Evolutionary conservation across 768 basidiomycete species (phyloP).

Genomic region (Lyophyllum semitale): DNA sequence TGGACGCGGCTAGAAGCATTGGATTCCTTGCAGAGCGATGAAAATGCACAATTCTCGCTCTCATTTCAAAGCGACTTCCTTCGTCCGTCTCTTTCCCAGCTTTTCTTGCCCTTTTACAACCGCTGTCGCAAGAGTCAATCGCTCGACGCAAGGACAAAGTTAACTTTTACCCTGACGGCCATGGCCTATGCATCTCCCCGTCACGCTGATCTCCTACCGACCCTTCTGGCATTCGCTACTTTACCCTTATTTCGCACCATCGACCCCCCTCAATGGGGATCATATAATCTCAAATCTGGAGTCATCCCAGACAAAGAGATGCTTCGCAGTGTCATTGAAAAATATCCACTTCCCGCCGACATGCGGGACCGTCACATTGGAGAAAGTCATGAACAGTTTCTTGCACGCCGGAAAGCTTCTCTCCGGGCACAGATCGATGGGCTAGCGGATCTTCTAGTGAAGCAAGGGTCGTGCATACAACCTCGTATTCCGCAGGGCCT

Average conservation of each 20-base stretch:
- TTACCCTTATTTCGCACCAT: constrained; percentile 10
- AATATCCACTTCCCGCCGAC: background rate
- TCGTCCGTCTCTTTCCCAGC: constrained; percentile 9
- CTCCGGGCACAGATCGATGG: background rate
- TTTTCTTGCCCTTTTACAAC: constrained; percentile 29
- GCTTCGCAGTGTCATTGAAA: background rate
- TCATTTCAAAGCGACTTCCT: constrained; percentile 31
- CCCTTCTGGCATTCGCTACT: constrained; percentile 33
- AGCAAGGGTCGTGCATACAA: background rate
- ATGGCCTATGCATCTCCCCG: constrained; percentile 27
- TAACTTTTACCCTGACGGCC: constrained; percentile 33
- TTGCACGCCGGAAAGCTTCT: background rate
- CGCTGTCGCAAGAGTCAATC: background rate
- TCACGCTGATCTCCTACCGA: constrained; percentile 18
- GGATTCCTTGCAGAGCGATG: background rate
- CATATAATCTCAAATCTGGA: constrained; percentile 22
- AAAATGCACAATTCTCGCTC: background rate
- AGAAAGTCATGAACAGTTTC: background rate
- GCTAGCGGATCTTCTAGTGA: background rate
- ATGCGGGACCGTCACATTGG: background rate
- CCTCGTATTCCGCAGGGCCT: background rate
- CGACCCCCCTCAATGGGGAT: constrained; percentile 15
- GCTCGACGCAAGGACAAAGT: constrained; percentile 9
- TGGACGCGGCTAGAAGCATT: constrained; percentile 9
- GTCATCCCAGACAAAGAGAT: constrained; percentile 13